Percentiles rank a stretch among this genome's conserved stretches.
These are phyloP conservation scores for Flaveria sonorensis DNA, from an alignment of 129 eudicot genomes.

Conservation along the genomic window DNA sequence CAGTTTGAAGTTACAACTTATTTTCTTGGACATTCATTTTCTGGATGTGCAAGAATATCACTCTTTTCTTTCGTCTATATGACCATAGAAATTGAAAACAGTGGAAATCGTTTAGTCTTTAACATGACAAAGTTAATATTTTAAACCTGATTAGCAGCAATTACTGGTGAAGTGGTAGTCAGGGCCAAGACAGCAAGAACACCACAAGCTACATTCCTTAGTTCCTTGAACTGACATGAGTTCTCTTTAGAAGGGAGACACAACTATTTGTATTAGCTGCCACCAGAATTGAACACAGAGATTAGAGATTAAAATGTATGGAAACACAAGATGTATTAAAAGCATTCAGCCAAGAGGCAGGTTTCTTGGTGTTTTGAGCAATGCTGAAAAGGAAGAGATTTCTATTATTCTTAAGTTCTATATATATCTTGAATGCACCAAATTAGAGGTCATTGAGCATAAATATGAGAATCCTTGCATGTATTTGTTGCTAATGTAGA, in stretches of 20 bases:
- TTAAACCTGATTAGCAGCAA: conserved; percentile 83
- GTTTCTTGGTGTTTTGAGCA: neutral
- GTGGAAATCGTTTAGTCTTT: neutral
- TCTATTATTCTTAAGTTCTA: neutral
- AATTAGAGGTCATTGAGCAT: too few species aligned
- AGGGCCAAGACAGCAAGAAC: conserved; percentile 87
- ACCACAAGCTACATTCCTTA: conserved; percentile 76
- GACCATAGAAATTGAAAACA: neutral
- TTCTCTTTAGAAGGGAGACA: conserved; percentile 41
- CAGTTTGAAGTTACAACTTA: neutral
- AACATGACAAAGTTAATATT: neutral
- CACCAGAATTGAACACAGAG: conserved; percentile 7
- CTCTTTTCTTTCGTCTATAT: neutral
- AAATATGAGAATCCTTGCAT: too few species aligned
- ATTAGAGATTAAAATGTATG: neutral
- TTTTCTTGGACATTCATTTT: neutral
- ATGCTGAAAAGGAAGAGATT: neutral
- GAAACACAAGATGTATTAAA: neutral
- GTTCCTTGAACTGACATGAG: conserved; percentile 54
- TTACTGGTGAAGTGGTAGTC: conserved; percentile 76
- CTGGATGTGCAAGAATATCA: neutral
- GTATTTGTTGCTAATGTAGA: neutral
- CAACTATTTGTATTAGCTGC: conserved; percentile 49
- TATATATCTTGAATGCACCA: too few species aligned
- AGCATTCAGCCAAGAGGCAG: neutral